A percentile compares a stretch with the other conserved stretches of the same genome.
Evolutionary conservation across 2,329 filamentous ascomycete species (phyloP).

Genomic region (Epichloe sp.): DNA sequence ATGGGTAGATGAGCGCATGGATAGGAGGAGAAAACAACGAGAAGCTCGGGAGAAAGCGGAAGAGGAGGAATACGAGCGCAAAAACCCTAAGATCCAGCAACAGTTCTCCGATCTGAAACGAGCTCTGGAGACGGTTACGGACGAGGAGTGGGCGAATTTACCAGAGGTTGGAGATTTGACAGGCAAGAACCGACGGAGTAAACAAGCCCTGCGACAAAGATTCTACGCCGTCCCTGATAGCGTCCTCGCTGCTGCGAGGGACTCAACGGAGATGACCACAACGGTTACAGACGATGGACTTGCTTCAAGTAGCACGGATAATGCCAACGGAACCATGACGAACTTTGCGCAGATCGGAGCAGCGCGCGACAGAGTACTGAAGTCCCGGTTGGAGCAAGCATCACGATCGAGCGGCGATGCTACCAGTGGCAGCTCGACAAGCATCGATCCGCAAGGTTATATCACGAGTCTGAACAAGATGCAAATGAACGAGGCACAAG

Average conservation of each 20-base stretch:
- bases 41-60: constrained; percentile 89
- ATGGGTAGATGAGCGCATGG: constrained; percentile 95
- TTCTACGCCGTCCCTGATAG: constrained; percentile 97
- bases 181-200: constrained; percentile 77
- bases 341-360: constrained; percentile 97
- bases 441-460: constrained; percentile 90
- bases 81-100: constrained; percentile 98
- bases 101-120: constrained; percentile 96
- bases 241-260: constrained; percentile 76
- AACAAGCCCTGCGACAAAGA: constrained; percentile 67
- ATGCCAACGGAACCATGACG: constrained; percentile 79
- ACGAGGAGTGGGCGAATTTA: constrained; percentile 92
- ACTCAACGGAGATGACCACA: constrained; percentile 69
- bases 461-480: constrained; percentile 81
- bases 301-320: constrained; percentile 24
- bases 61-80: constrained; percentile 86
- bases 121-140: constrained; percentile 72
- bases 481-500: constrained; percentile 64
- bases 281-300: constrained; percentile 72
- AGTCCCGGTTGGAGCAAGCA: constrained; percentile 86
- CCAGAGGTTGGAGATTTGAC: constrained; percentile 96
- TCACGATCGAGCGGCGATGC: constrained; percentile 55
- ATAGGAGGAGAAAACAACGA: constrained; percentile 77
- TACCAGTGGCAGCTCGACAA: constrained; percentile 69
- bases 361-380: constrained; percentile 87